These are phyloP conservation scores for Plantago lanceolata DNA, from an alignment of 305 asterid genomes.

Conservation along the genomic window DNA sequence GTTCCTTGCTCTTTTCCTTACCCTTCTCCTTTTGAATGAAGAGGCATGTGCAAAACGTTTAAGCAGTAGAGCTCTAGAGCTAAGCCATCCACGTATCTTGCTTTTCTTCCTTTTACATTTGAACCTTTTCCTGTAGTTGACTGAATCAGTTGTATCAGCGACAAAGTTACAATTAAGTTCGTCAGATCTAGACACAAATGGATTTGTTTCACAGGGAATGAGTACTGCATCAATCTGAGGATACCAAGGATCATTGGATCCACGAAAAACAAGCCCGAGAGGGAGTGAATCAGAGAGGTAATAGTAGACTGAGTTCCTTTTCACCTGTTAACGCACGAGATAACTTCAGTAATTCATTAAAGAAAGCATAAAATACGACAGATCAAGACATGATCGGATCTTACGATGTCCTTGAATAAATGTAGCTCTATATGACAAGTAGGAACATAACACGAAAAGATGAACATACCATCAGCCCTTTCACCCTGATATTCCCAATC, in stretches of 20 bases:
- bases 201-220: neutral
- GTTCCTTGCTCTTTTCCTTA: neutral
- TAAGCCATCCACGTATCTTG: constrained; percentile 1
- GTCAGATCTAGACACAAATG: constrained; percentile 6
- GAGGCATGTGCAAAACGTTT: constrained; percentile 17
- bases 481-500: constrained; percentile 40
- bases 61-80: constrained; percentile 9
- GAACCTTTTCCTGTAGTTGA: neutral
- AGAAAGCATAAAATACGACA: too few species aligned
- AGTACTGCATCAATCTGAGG: constrained; percentile 32
- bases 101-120: constrained; percentile 29
- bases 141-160: constrained; percentile 16
- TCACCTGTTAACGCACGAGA: constrained; percentile 38
- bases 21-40: constrained; percentile 12
- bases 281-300: constrained; percentile 49
- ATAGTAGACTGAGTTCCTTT: constrained; percentile 38
- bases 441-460: neutral
- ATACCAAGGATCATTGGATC: constrained; percentile 39
- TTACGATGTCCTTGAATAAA: too few species aligned
- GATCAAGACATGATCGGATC: too few species aligned
- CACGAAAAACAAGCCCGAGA: constrained; percentile 41
- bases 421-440: neutral
- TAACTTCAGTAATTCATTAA: neutral
- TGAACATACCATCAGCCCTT: constrained; percentile 44
- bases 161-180: constrained; percentile 13